Conservation (phyloP, 257 asterid genomes). For the Plantago elongata region DNA sequence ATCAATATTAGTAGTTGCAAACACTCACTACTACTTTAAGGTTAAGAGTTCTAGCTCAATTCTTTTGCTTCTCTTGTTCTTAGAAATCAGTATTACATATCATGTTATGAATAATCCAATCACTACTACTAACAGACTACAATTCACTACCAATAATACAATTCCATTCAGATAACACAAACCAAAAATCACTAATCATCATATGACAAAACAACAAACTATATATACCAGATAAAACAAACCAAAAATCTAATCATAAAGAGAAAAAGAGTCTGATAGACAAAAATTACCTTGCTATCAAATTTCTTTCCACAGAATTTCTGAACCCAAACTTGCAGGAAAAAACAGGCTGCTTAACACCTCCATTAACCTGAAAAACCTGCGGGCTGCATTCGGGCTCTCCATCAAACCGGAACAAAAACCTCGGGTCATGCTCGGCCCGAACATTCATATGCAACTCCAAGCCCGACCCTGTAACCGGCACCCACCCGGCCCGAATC, state of each 20-base stretch:
- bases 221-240: neutral
- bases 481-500: slow-evolving; percentile 67
- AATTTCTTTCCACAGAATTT: neutral
- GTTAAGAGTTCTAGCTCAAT: too few relatives aligned
- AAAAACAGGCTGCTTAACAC: slow-evolving; percentile 81
- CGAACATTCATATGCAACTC: slow-evolving; percentile 54
- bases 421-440: slow-evolving; percentile 82
- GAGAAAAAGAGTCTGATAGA: neutral
- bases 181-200: too few relatives aligned
- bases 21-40: too few relatives aligned
- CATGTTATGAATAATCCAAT: too few relatives aligned
- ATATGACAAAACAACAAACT: too few relatives aligned
- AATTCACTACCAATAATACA: too few relatives aligned
- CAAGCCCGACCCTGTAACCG: slow-evolving; percentile 44
- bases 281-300: slow-evolving; percentile 1
- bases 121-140: too few relatives aligned
- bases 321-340: slow-evolving; percentile 59
- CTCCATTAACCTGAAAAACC: slow-evolving; percentile 76
- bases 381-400: slow-evolving; percentile 94
- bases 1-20: too few relatives aligned
- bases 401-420: slow-evolving; percentile 78
- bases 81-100: too few relatives aligned
- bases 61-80: too few relatives aligned
- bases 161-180: too few relatives aligned
- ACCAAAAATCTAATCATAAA: neutral